These are phyloP conservation scores for Populus hybrid DNA, from an alignment of 441 rosid genomes.

Conservation along the genomic window DNA sequence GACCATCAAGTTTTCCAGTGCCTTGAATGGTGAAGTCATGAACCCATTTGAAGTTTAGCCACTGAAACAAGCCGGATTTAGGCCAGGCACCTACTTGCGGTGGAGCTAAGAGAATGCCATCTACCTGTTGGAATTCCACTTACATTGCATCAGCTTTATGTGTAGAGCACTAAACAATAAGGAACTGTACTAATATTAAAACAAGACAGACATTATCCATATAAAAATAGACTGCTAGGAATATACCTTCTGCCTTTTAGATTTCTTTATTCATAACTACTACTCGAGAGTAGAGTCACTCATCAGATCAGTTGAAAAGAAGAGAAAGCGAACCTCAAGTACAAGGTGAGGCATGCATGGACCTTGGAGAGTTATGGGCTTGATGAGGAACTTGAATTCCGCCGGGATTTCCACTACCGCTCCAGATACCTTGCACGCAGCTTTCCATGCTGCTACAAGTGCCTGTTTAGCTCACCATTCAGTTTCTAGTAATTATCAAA, in stretches of 20 bases:
- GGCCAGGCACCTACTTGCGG: slow-evolving; percentile 26
- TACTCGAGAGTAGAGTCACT: neutral
- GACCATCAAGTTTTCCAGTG: slow-evolving; percentile 64
- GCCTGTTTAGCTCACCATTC: slow-evolving; percentile 34
- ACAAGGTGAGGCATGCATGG: slow-evolving; percentile 57
- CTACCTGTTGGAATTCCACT: slow-evolving; percentile 47
- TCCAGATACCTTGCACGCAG: slow-evolving; percentile 47
- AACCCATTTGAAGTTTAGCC: slow-evolving; percentile 33
- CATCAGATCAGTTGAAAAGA: slow-evolving; percentile 7
- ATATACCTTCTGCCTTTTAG: slow-evolving; percentile 10
- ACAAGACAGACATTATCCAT: neutral
- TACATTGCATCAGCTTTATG: slow-evolving; percentile 15
- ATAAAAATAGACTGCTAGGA: neutral
- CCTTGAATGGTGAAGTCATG: slow-evolving; percentile 68
- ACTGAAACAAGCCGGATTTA: slow-evolving; percentile 27
- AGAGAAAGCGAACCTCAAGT: slow-evolving; percentile 44
- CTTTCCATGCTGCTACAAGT: slow-evolving; percentile 53
- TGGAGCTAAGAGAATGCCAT: slow-evolving; percentile 71
- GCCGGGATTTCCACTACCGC: slow-evolving; percentile 47
- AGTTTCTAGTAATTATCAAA: neutral
- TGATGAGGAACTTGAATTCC: slow-evolving; percentile 39
- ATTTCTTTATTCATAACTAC: neutral
- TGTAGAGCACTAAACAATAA: slow-evolving; percentile 18
- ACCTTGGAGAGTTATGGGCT: slow-evolving; percentile 57
- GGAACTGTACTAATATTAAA: slow-evolving; percentile 9